phyloP scores from a whole-genome alignment of 2,329 filamentous ascomycete genomes.

The Fonsecaea pedrosoi region DNA sequence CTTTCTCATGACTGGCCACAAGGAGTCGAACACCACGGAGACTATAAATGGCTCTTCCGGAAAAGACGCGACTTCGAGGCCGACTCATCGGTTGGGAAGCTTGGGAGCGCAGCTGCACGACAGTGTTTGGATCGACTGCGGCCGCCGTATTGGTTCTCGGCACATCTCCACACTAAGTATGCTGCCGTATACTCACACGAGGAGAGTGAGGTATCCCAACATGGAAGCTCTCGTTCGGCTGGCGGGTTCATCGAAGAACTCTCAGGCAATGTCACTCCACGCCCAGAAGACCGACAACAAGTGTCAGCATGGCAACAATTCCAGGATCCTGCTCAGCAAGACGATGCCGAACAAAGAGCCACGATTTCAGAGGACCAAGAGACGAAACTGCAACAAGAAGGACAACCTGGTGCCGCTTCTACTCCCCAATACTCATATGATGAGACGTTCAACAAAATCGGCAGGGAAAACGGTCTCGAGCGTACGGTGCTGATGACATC shows the following conservation, averaged over 20 bases:
- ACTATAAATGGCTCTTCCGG: slow-evolving; percentile 70
- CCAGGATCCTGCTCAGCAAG: slow-evolving; percentile 43
- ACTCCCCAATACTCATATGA: slow-evolving; percentile 43
- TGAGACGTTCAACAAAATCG: slow-evolving; percentile 50
- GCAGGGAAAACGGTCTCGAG: slow-evolving; percentile 25
- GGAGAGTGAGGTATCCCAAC: slow-evolving; percentile 37
- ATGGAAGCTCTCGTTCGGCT: neutral
- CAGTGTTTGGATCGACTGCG: slow-evolving; percentile 81
- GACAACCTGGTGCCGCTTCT: slow-evolving; percentile 19
- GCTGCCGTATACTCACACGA: slow-evolving; percentile 65
- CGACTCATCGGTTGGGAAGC: slow-evolving; percentile 75
- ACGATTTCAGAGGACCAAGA: slow-evolving; percentile 42
- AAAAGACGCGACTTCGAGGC: slow-evolving; percentile 76
- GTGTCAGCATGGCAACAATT: slow-evolving; percentile 52
- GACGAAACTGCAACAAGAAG: slow-evolving; percentile 31
- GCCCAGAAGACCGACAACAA: slow-evolving; percentile 19
- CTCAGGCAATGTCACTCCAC: slow-evolving; percentile 25
- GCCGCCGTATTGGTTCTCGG: slow-evolving; percentile 89
- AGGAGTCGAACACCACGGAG: slow-evolving; percentile 78
- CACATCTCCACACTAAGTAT: slow-evolving; percentile 91
- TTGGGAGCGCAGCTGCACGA: slow-evolving; percentile 81
- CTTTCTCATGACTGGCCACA: slow-evolving; percentile 96
- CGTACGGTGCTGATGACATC: slow-evolving; percentile 27
- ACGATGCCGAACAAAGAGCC: slow-evolving; percentile 46
- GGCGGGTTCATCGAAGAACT: neutral